Percentiles rank a stretch among this genome's conserved stretches.
phyloP scores from a whole-genome alignment of 2,329 filamentous ascomycete species.

The Verticillium klebahnii region DNA sequence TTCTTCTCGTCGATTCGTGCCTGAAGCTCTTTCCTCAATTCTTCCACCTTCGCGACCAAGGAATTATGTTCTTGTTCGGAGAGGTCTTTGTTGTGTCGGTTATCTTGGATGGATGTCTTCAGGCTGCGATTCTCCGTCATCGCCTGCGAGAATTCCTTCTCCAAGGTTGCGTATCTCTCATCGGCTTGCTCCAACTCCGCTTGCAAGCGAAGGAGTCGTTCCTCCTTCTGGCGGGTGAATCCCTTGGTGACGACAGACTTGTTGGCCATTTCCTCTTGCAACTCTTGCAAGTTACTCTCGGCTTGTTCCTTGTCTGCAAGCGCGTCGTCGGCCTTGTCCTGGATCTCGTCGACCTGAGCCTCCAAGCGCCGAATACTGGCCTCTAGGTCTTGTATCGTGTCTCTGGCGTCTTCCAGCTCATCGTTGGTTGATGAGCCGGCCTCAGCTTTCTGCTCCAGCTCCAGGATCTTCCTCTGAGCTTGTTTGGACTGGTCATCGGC shows the following conservation, averaged over 20 bases:
- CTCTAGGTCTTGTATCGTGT: slow-evolving; percentile 56
- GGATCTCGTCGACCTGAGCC: slow-evolving; percentile 49
- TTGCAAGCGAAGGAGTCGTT: slow-evolving; percentile 63
- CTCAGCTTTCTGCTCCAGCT: slow-evolving; percentile 54
- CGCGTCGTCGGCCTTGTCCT: slow-evolving; percentile 50
- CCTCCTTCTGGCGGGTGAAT: slow-evolving; percentile 69
- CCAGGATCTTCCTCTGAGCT: slow-evolving; percentile 42
- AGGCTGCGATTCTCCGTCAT: slow-evolving; percentile 42
- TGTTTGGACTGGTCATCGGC: slow-evolving; percentile 56
- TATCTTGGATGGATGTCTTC: slow-evolving; percentile 37
- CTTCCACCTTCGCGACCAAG: slow-evolving; percentile 45
- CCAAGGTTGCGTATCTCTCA: slow-evolving; percentile 44
- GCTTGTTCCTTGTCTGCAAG: slow-evolving; percentile 51
- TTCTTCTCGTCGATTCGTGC: slow-evolving; percentile 61
- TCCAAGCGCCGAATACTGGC: slow-evolving; percentile 47
- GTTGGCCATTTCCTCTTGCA: slow-evolving; percentile 74
- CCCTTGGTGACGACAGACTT: slow-evolving; percentile 74
- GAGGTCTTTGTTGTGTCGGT: slow-evolving; percentile 20
- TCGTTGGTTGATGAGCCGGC: slow-evolving; percentile 28
- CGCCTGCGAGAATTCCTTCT: slow-evolving; percentile 44
- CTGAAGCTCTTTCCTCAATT: slow-evolving; percentile 55
- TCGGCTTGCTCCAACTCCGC: slow-evolving; percentile 55
- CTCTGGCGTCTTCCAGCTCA: slow-evolving; percentile 50
- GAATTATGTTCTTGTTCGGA: slow-evolving; percentile 29
- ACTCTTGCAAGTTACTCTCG: slow-evolving; percentile 55